Percentiles rank a stretch among this genome's conserved stretches.
phyloP scores from a whole-genome alignment of 495 filamentous ascomycete genomes.

The Hypoxylon fuscum region DNA sequence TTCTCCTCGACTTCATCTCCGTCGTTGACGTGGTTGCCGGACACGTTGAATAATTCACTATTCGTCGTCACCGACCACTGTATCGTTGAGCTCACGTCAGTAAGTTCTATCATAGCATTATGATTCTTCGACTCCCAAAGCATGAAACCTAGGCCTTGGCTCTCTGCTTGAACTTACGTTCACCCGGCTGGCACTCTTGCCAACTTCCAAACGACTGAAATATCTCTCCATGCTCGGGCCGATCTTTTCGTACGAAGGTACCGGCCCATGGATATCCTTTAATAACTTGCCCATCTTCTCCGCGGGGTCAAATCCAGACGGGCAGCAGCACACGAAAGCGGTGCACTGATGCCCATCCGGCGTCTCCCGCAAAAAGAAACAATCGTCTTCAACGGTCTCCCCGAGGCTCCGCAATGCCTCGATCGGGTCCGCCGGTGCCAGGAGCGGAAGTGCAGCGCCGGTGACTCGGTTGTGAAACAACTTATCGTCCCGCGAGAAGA shows the following conservation, averaged over 20 bases:
- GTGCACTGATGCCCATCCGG: conserved; percentile 66
- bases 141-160: background rate
- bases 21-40: conserved; percentile 59
- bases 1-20: conserved; percentile 54
- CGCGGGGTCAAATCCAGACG: conserved; percentile 73
- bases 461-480: conserved; percentile 59
- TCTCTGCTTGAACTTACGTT: conserved; percentile 53
- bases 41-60: conserved; percentile 62
- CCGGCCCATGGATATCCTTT: conserved; percentile 73
- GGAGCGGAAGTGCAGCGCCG: conserved; percentile 52
- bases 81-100: conserved; percentile 10
- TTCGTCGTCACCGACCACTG: conserved; percentile 73
- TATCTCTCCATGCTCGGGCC: conserved; percentile 81
- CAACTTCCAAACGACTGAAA: conserved; percentile 67
- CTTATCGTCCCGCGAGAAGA: conserved; percentile 58
- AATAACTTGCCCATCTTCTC: conserved; percentile 70
- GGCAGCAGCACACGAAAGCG: conserved; percentile 76
- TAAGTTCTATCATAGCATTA: background rate
- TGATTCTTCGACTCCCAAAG: background rate
- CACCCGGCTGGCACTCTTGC: conserved; percentile 61
- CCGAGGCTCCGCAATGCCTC: conserved; percentile 60
- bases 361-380: conserved; percentile 74
- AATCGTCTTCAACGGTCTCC: conserved; percentile 75
- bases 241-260: conserved; percentile 77
- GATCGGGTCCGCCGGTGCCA: conserved; percentile 36